Conservation (phyloP, 192 early-diverging fungal genomes). For the Linnemannia zychae region DNA sequence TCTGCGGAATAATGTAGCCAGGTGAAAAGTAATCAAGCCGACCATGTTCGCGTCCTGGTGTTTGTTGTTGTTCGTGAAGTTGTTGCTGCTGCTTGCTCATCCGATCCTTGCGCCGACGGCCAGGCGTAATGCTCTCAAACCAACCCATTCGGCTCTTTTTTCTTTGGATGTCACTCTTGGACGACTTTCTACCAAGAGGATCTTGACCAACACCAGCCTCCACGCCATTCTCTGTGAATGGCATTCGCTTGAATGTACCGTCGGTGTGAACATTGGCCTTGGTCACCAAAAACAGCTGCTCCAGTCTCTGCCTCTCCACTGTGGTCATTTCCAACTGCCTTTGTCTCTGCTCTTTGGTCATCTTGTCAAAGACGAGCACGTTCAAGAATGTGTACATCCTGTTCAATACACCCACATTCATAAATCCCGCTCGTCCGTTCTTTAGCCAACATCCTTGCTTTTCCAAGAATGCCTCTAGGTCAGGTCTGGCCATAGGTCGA, state of each 20-base stretch:
- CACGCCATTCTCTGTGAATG: neutral
- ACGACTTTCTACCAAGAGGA: conserved; percentile 10
- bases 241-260: conserved; percentile 42
- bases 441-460: conserved; percentile 55
- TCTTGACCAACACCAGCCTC: neutral
- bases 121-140: conserved; percentile 52
- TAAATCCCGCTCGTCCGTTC: conserved; percentile 63
- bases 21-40: conserved; percentile 28
- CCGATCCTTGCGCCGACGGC: conserved; percentile 26
- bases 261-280: conserved; percentile 42
- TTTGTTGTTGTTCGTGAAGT: neutral
- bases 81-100: neutral
- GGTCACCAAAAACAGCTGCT: conserved; percentile 46
- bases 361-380: conserved; percentile 54
- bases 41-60: conserved; percentile 2
- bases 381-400: conserved; percentile 72
- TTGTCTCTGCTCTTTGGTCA: conserved; percentile 39
- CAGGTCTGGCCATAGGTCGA: conserved; percentile 65
- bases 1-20: conserved; percentile 52
- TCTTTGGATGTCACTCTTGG: neutral
- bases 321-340: conserved; percentile 46
- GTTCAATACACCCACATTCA: conserved; percentile 75
- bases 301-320: conserved; percentile 38
- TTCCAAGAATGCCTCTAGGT: conserved; percentile 68
- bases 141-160: conserved; percentile 44